These are phyloP conservation scores for Pseudocercospora fuligena DNA, from an alignment of 2,329 filamentous ascomycete genomes.

Conservation along the genomic window DNA sequence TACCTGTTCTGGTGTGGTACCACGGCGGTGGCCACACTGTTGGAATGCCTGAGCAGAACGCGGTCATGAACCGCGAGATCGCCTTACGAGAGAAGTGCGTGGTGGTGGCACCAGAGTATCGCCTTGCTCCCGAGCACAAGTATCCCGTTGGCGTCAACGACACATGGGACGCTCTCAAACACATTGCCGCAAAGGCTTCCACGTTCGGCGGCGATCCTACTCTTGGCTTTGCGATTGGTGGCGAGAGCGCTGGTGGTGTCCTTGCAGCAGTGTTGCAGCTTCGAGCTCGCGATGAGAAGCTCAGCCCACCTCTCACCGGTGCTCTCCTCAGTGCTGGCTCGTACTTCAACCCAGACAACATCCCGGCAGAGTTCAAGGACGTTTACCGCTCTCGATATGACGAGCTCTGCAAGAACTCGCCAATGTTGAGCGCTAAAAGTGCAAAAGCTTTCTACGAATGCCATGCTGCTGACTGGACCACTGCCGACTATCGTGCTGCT, in stretches of 20 bases:
- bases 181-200: constrained; percentile 48
- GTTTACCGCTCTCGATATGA: constrained; percentile 45
- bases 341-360: constrained; percentile 28
- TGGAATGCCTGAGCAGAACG: constrained; percentile 23
- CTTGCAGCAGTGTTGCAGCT: constrained; percentile 52
- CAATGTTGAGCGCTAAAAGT: constrained; percentile 23
- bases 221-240: constrained; percentile 53
- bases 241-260: constrained; percentile 56
- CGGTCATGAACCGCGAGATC: constrained; percentile 16
- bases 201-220: constrained; percentile 46
- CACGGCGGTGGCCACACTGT: constrained; percentile 26
- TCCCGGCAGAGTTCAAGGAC: constrained; percentile 45
- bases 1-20: constrained; percentile 27
- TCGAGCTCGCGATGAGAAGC: constrained; percentile 44
- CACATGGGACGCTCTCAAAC: constrained; percentile 49
- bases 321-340: constrained; percentile 48
- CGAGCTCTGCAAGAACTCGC: constrained; percentile 41
- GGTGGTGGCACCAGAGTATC: constrained; percentile 41
- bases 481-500: constrained; percentile 16
- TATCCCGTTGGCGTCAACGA: constrained; percentile 56
- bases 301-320: constrained; percentile 51
- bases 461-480: constrained; percentile 16
- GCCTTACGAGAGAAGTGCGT: constrained; percentile 19
- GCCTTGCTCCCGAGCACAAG: constrained; percentile 55
- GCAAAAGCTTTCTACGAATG: constrained; percentile 21